Conservation (phyloP, 2,329 filamentous ascomycete genomes). For the Microdochium paspali region DNA sequence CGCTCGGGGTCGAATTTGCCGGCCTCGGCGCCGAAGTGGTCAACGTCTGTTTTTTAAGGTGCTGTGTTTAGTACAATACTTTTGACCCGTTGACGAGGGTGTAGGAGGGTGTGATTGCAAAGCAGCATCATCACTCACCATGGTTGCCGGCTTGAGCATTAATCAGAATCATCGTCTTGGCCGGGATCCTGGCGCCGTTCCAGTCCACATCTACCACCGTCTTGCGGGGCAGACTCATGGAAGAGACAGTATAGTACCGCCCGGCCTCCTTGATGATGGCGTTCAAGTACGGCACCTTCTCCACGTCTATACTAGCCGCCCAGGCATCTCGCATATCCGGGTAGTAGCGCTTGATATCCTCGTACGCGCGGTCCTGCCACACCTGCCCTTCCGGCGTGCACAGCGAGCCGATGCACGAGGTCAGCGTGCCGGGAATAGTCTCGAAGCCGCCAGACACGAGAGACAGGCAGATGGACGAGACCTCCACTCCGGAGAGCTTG, state of each 20-base stretch:
- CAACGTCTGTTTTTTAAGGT: too few relatives aligned
- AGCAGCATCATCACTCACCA: slow-evolving; percentile 26
- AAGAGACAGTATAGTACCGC: slow-evolving; percentile 41
- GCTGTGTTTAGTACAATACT: too few relatives aligned
- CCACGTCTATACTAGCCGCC: slow-evolving; percentile 29
- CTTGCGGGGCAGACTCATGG: slow-evolving; percentile 42
- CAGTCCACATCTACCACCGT: slow-evolving; percentile 39
- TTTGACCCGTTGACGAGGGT: too few relatives aligned
- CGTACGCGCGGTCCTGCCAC: slow-evolving; percentile 41
- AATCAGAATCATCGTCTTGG: slow-evolving; percentile 43
- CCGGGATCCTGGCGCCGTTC: slow-evolving; percentile 39
- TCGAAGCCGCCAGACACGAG: slow-evolving; percentile 45
- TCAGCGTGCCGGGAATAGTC: slow-evolving; percentile 43
- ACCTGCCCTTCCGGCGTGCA: slow-evolving; percentile 35
- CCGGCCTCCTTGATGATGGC: slow-evolving; percentile 42
- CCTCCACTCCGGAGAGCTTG: slow-evolving; percentile 40
- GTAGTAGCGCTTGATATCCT: slow-evolving; percentile 38
- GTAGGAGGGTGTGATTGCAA: too few relatives aligned
- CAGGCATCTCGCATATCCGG: slow-evolving; percentile 35
- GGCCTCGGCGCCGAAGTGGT: slow-evolving; percentile 36
- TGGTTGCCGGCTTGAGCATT: slow-evolving; percentile 47
- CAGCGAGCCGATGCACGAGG: slow-evolving; percentile 38
- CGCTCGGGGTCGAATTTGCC: slow-evolving; percentile 37
- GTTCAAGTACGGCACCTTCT: slow-evolving; percentile 37
- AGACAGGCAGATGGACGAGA: slow-evolving; percentile 41